Evolutionary conservation across 495 filamentous ascomycete genomes (phyloP).

Genomic region (Podospora bellae-mahoneyi): DNA sequence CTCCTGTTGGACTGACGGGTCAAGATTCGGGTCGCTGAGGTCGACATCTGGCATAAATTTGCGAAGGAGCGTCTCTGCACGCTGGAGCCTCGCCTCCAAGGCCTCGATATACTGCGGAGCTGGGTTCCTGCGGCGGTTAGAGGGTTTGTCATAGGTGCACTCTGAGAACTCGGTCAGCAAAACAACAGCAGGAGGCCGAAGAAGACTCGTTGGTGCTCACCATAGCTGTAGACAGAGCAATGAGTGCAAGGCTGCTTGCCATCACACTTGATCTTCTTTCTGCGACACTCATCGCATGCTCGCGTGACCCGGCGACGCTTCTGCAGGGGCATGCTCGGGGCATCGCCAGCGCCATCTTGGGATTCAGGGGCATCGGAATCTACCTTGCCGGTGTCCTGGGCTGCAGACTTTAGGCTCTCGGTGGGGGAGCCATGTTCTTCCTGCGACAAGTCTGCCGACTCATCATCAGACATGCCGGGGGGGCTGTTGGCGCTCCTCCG

Average conservation of each 20-base stretch:
- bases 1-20: conserved; percentile 61
- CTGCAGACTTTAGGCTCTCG: conserved; percentile 29
- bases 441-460: conserved; percentile 32
- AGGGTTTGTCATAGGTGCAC: conserved; percentile 97
- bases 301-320: conserved; percentile 86
- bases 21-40: conserved; percentile 76
- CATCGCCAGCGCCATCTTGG: conserved; percentile 24
- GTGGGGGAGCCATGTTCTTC: conserved; percentile 34
- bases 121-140: conserved; percentile 90
- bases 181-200: not conserved
- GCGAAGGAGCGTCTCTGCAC: conserved; percentile 75
- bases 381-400: conserved; percentile 24
- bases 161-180: conserved; percentile 56
- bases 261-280: conserved; percentile 99
- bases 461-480: conserved; percentile 38
- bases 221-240: conserved; percentile 97
- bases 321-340: conserved; percentile 59
- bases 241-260: conserved; percentile 97
- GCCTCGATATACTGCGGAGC: conserved; percentile 94
- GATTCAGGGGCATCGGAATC: conserved; percentile 28
- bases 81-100: conserved; percentile 76
- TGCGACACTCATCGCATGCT: conserved; percentile 91
- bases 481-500: conserved; percentile 23
- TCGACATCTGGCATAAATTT: conserved; percentile 82
- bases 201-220: conserved; percentile 49